Conservation (phyloP, 1,284 basidiomycete species). For the Athelia psychrophila region DNA sequence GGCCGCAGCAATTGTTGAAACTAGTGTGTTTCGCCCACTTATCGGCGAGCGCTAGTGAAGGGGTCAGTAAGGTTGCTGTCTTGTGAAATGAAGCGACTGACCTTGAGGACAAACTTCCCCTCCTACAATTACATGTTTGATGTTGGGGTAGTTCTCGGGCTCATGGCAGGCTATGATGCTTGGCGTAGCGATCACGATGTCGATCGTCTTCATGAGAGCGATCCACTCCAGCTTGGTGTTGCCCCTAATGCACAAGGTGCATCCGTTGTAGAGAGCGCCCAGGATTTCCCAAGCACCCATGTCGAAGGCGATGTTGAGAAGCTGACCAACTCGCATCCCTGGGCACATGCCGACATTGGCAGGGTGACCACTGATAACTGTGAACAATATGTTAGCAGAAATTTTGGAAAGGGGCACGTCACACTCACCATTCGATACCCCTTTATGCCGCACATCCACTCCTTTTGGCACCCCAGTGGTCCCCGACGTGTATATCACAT, state of each 20-base stretch:
- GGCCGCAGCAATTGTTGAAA: slow-evolving; percentile 49
- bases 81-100: slow-evolving; percentile 15
- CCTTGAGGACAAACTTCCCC: slow-evolving; percentile 60
- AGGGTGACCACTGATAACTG: slow-evolving; percentile 51
- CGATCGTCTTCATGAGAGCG: slow-evolving; percentile 51
- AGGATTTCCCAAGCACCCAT: slow-evolving; percentile 67
- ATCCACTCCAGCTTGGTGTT: slow-evolving; percentile 56
- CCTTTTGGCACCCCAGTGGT: slow-evolving; percentile 60
- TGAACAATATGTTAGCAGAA: slow-evolving; percentile 7
- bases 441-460: slow-evolving; percentile 54
- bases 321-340: slow-evolving; percentile 52
- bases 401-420: background rate
- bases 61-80: background rate
- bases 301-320: slow-evolving; percentile 60
- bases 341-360: slow-evolving; percentile 55
- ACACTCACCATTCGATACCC: slow-evolving; percentile 53
- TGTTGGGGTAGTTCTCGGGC: slow-evolving; percentile 53
- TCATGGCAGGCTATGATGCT: slow-evolving; percentile 53
- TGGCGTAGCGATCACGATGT: slow-evolving; percentile 52
- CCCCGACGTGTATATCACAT: slow-evolving; percentile 64
- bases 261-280: slow-evolving; percentile 52
- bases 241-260: slow-evolving; percentile 52
- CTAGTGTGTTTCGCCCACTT: slow-evolving; percentile 40
- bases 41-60: slow-evolving; percentile 45
- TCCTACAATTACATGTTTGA: slow-evolving; percentile 56